Conservation (phyloP, 345 rosid species). For the Linum usitatissimum region DNA sequence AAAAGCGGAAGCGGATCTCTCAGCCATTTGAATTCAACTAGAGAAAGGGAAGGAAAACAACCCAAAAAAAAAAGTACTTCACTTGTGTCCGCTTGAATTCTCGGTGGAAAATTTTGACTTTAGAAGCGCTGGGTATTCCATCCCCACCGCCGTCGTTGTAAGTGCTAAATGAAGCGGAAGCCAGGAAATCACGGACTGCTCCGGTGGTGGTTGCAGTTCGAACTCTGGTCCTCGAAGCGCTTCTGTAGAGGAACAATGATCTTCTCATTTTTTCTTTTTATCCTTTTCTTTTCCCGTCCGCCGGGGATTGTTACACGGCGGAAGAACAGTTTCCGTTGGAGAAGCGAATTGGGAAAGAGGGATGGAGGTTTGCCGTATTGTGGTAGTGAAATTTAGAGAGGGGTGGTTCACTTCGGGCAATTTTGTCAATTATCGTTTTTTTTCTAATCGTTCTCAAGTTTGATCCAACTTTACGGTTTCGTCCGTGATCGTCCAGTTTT, state of each 20-base stretch:
- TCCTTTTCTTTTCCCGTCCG: not conserved
- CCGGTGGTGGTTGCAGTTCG: not conserved
- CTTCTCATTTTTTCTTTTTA: not conserved
- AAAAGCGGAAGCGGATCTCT: slow-evolving; percentile 1
- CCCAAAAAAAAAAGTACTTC: not conserved
- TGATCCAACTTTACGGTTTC: too few relatives aligned
- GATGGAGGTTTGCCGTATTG: too few relatives aligned
- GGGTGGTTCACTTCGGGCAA: too few relatives aligned
- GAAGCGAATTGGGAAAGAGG: too few relatives aligned
- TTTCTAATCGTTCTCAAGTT: too few relatives aligned
- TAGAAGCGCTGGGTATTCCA: slow-evolving; percentile 27
- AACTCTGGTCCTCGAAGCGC: not conserved
- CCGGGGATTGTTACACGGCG: not conserved
- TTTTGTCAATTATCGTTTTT: too few relatives aligned
- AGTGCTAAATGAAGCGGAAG: slow-evolving; percentile 29
- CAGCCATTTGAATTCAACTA: not conserved
- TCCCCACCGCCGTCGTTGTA: slow-evolving; percentile 18
- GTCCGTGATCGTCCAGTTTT: too few relatives aligned
- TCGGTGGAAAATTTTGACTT: slow-evolving; percentile 71
- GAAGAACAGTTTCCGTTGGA: too few relatives aligned
- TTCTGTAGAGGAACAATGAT: not conserved
- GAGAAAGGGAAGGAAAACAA: not conserved
- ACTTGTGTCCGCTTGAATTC: slow-evolving; percentile 83
- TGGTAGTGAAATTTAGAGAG: too few relatives aligned
- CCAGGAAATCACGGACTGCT: not conserved